Evolutionary conservation across 2,329 filamentous ascomycete species (phyloP), one percentile per base, ranked within the genome.

Genomic region (Grosmannia serpens): DNA sequence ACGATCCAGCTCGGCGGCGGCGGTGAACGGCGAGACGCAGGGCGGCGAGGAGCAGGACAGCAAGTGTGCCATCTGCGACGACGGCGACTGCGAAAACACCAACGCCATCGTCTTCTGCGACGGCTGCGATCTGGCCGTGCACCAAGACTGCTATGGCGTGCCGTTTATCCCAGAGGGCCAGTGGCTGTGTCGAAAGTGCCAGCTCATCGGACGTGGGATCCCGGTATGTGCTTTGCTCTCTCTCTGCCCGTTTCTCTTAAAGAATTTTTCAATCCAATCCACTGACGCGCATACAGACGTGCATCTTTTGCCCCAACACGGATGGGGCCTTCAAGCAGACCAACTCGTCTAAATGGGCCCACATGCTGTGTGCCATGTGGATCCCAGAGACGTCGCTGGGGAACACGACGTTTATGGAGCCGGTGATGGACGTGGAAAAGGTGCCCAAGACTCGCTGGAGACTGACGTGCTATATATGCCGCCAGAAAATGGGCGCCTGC

Each of bases 41-140:
- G 85, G 82, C 31, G 90, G 90, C 24, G 94, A 97, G 73, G 92
- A 97, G 71, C 91, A 94, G 65, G 94, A 99, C 71, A 96, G 88
- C 65, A 97, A 96, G 71, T 99, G 94, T 69, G 91, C 90, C 26
- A 95, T 99, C 59, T 99, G 94, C 70, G 94, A 99, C 69, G 94
- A 99, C 68, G 94, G 94, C n/a, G 94, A 99, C 69, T 99, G 94
- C 68, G 94, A 99, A 73, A 99, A 99, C 71, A 95, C 94, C 26
- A 99, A 99, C 68, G 94, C 94, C 1, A 99, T 99, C 67, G 94
- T 99, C 26, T 99, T 99, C 69, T 99, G 94, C 70, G 94, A 99
- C 69, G 94, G 94, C 3, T 99, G 94, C 72, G 95, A 99, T 72
- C 77, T 99, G 56, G 94, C 94, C 4, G 94, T 99, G 11, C 94